These are phyloP conservation scores for Tulasnella sp. DNA, from an alignment of 768 basidiomycete genomes.

Conservation along the genomic window DNA sequence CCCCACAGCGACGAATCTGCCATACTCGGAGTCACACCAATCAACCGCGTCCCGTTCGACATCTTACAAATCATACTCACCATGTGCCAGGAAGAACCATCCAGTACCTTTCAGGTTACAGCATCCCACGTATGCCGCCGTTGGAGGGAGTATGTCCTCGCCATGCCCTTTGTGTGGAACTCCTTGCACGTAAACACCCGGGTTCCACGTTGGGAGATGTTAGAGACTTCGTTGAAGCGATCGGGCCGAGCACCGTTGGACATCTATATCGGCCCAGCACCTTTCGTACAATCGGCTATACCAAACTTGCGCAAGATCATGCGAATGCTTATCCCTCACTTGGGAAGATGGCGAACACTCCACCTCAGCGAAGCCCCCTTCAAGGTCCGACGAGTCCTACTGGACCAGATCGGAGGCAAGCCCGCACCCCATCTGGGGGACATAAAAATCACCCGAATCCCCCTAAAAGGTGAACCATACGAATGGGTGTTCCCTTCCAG, in stretches of 20 bases:
- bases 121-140: slow-evolving; percentile 1
- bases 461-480: no score
- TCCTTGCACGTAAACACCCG: neutral
- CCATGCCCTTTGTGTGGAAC: neutral
- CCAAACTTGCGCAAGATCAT: neutral
- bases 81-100: neutral
- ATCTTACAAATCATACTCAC: neutral
- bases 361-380: neutral
- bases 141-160: neutral
- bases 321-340: neutral
- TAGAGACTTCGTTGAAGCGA: neutral
- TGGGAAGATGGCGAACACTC: neutral
- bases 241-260: neutral
- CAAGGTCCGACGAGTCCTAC: neutral
- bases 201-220: neutral
- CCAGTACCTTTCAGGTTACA: neutral
- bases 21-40: neutral
- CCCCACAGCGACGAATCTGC: no score
- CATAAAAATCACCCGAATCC: no score
- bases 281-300: neutral
- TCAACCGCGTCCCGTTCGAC: neutral
- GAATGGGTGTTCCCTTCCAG: no score
- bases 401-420: neutral
- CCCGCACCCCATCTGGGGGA: neutral
- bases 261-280: neutral